Evolutionary conservation across 208 protist species (phyloP).

Genomic region (Leishmania arabica): DNA sequence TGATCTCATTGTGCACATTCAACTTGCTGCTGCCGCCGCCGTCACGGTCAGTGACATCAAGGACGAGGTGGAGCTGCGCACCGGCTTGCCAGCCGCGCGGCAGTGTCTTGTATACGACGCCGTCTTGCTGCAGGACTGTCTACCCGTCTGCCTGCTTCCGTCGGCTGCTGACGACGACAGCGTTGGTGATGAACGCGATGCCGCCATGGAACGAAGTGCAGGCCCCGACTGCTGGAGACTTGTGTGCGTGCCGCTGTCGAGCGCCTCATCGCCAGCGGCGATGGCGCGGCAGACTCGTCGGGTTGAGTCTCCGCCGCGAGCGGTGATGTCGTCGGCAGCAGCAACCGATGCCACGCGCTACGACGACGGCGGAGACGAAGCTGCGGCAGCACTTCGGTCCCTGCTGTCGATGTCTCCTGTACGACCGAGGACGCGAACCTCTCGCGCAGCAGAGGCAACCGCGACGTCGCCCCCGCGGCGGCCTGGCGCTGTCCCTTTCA

Average conservation of each 20-base stretch:
- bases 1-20: conserved; percentile 19
- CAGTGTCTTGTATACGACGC: conserved; percentile 37
- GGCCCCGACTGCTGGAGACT: conserved; percentile 10
- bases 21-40: neutral
- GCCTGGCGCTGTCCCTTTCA: conserved; percentile 21
- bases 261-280: neutral
- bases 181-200: neutral
- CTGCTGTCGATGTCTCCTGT: conserved; percentile 11
- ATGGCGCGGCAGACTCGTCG: neutral
- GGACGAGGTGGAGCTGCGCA: conserved; percentile 41
- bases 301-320: neutral
- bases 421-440: neutral
- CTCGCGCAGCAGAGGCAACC: neutral
- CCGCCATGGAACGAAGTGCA: too few relatives aligned
- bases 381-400: neutral
- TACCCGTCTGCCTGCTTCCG: conserved; percentile 48
- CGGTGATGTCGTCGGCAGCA: neutral
- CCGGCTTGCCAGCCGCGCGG: conserved; percentile 34
- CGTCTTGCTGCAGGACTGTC: conserved; percentile 43
- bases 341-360: neutral
- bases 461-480: neutral
- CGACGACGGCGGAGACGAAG: neutral
- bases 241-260: conserved; percentile 22
- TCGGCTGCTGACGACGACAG: neutral
- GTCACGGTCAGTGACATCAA: conserved; percentile 53